phyloP scores from a whole-genome alignment of 257 asterid species.

The Anisodus acutangulus region DNA sequence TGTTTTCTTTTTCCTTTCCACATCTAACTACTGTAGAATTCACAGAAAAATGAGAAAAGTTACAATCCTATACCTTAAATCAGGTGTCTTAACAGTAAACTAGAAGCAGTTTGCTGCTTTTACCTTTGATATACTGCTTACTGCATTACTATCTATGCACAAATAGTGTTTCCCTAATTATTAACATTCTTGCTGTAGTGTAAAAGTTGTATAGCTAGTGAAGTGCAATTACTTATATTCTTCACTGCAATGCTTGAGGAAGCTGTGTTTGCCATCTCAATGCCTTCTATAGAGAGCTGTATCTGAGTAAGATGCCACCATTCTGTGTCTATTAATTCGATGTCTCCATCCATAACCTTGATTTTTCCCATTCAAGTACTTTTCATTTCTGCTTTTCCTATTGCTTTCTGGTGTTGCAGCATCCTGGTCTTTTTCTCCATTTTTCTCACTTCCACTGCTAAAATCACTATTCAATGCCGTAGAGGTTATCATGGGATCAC shows the following conservation, averaged over 20 bases:
- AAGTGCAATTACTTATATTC: neutral
- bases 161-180: neutral
- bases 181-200: neutral
- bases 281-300: conserved; percentile 25
- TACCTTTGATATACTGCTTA: conserved; percentile 14
- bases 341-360: conserved; percentile 27
- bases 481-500: conserved; percentile 1
- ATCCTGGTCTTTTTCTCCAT: conserved; percentile 20
- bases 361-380: conserved; percentile 11
- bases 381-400: neutral
- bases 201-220: neutral
- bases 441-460: conserved; percentile 29
- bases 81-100: neutral
- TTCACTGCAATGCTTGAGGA: conserved; percentile 22
- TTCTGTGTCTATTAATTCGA: conserved; percentile 23
- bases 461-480: neutral
- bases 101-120: neutral
- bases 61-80: neutral
- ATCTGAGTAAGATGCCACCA: conserved; percentile 33
- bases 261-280: conserved; percentile 2
- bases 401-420: conserved; percentile 7
- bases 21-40: neutral
- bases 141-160: neutral
- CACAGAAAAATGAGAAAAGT: neutral
- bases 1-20: neutral